Evolutionary conservation across 2,329 filamentous ascomycete species (phyloP), one percentile per base, ranked within the genome.

Genomic region (Aspergillus fischeri): DNA sequence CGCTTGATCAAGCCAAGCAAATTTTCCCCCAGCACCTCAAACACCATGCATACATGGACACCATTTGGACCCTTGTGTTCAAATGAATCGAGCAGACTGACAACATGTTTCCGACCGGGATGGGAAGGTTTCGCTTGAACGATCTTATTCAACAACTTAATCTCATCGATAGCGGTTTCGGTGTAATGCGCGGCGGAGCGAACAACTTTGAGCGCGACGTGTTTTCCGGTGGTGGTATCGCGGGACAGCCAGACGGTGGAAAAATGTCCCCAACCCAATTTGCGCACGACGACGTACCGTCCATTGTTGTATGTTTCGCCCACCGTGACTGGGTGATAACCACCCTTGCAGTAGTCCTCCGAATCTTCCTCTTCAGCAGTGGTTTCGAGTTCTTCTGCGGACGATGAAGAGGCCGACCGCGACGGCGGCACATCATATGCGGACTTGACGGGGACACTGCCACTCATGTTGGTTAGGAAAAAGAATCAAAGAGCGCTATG

Each of bases 261-360:
- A 79, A 97, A 99, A 73, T 97, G 93, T 62, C 94, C 94, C 93
- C 93, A 97, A 66, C 93, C 93, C 53, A 97, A 83, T 81, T 97
- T 97, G 78, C 92, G 89, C 75, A 97, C 90, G 57, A 97, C 87
- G 17, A 92, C 94, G 78, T 99, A 99, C 78, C 91, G 93, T 66
- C 91, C 92, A 74, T 97, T 91, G 75, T 97, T 97, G 84, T 97
- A 97, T 71, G 92, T 89, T 78, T 99, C 94, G 68, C 94, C 94
- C 59, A 97, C 89, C 68, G 86, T 84, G 51, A 99, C 94, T 2
- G 94, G 94, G 73, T 99, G 94, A 76, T 97, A 99, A 60, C 94
- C 94, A 70, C 94, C 94, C 78, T 97, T 97, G 84, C 93, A 97
- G 80, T 99, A 99, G 77, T 99, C 94, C 77, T 97, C 93, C 50